Conservation (phyloP, 2,329 filamentous ascomycete genomes). For the Botryotinia convoluta region DNA sequence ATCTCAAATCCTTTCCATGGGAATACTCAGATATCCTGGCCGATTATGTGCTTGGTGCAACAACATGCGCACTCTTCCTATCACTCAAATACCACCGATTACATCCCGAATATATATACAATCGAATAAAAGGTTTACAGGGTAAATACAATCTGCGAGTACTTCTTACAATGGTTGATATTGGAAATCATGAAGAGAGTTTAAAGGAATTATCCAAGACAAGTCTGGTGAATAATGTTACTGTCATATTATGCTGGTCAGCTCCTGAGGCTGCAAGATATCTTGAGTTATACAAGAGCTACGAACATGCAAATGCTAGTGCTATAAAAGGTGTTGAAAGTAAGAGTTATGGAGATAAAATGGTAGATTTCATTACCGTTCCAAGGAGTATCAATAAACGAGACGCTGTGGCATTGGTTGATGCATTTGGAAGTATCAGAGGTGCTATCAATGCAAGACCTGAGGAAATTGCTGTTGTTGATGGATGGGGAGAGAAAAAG, state of each 20-base stretch:
- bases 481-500: constrained; percentile 94
- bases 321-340: constrained; percentile 85
- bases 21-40: constrained; percentile 97
- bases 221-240: constrained; percentile 87
- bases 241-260: constrained; percentile 89
- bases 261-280: constrained; percentile 92
- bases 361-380: constrained; percentile 90
- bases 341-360: constrained; percentile 76
- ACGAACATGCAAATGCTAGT: constrained; percentile 76
- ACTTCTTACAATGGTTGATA: constrained; percentile 88
- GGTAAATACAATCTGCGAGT: constrained; percentile 85
- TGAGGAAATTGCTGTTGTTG: constrained; percentile 80
- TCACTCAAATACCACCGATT: constrained; percentile 96
- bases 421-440: constrained; percentile 85
- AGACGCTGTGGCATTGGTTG: constrained; percentile 85
- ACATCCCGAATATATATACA: constrained; percentile 97
- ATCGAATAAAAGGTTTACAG: constrained; percentile 78
- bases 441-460: constrained; percentile 84
- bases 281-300: constrained; percentile 90
- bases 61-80: constrained; percentile 88
- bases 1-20: constrained; percentile 81
- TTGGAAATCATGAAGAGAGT: constrained; percentile 87
- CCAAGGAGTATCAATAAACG: constrained; percentile 91
- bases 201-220: constrained; percentile 91
- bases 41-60: constrained; percentile 84